Evolutionary conservation across 345 rosid species (phyloP), one percentile per base, ranked within the genome.

Genomic region (Pugionium cornutum): DNA sequence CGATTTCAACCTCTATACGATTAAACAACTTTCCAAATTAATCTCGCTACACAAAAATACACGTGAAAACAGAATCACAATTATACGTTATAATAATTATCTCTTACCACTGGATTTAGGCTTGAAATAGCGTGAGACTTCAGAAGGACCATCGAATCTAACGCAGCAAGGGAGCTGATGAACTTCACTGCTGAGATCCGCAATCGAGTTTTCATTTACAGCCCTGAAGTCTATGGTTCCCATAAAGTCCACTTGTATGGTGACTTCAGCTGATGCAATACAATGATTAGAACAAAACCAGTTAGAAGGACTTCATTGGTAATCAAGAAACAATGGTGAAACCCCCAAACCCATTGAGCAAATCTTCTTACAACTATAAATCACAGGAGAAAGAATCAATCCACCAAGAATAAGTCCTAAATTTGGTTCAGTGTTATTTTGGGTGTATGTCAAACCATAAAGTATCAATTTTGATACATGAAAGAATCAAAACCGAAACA

Each of bases 101-200:
- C 9, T 18, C 31, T 36, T 75, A 86, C 99, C 90, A 3, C 75
- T 68, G 59, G 81, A 9, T 68, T 80, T 83, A 79, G 96, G 88
- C 78, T 76, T 92, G 86, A 86, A 88, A 79, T 85, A 92, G 47
- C 88, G 79, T 46, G 96, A 83, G 58, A 90, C 89, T 49, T 80
- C 52, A 70, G 81, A 53, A 58, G 94, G 90, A 36, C 95, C 97
- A 64, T 81, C 72, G 76, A 77, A 75, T 72, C 80, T 85, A 85
- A 90, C 74, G 81, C 88, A 81, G 75, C 97, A 92, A 68, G 97
- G 97, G n/a, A 89, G 86, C 25, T 77, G 84, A 69, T 88, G 97
- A 39, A 90, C 84, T 30, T 77, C 66, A 46, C 83, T 70, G 8
- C 77, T 85, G 36, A 92, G 72, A 63, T 83, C 77, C n/a, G 44